Percentiles rank a stretch among this genome's conserved stretches.
phyloP scores from a whole-genome alignment of 129 eudicot genomes.

The Dittrichia graveolens region DNA sequence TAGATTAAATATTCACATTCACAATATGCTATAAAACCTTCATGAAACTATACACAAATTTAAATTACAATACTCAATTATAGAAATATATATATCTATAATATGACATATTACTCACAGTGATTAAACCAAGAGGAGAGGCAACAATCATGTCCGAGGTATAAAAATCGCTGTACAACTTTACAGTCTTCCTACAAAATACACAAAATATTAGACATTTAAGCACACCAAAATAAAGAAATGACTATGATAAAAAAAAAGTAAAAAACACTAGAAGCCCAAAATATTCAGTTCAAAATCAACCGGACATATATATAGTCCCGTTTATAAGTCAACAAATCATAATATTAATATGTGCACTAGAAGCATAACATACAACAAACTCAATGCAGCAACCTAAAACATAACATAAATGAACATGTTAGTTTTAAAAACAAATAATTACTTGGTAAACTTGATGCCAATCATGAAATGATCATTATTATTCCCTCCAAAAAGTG shows the following conservation, averaged over 20 bases:
- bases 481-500: slow-evolving; percentile 73
- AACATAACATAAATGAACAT: background rate
- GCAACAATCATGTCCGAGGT: slow-evolving; percentile 88
- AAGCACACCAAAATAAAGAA: background rate
- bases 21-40: background rate
- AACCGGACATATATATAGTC: background rate
- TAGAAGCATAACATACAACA: background rate
- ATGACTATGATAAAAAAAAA: background rate
- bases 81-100: background rate
- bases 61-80: background rate
- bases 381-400: background rate
- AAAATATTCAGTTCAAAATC: background rate
- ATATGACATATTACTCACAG: slow-evolving; percentile 51
- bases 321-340: slow-evolving; percentile 7
- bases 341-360: slow-evolving; percentile 8
- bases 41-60: background rate
- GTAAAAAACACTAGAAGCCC: background rate
- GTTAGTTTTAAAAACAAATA: background rate
- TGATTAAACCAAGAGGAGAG: slow-evolving; percentile 86
- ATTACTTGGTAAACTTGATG: slow-evolving; percentile 77
- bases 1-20: slow-evolving; percentile 18
- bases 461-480: slow-evolving; percentile 84
- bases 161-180: slow-evolving; percentile 81
- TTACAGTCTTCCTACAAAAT: slow-evolving; percentile 64
- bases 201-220: slow-evolving; percentile 3